Evolutionary conservation across 495 filamentous ascomycete species (phyloP).

Genomic region (Annulohypoxylon stygium): DNA sequence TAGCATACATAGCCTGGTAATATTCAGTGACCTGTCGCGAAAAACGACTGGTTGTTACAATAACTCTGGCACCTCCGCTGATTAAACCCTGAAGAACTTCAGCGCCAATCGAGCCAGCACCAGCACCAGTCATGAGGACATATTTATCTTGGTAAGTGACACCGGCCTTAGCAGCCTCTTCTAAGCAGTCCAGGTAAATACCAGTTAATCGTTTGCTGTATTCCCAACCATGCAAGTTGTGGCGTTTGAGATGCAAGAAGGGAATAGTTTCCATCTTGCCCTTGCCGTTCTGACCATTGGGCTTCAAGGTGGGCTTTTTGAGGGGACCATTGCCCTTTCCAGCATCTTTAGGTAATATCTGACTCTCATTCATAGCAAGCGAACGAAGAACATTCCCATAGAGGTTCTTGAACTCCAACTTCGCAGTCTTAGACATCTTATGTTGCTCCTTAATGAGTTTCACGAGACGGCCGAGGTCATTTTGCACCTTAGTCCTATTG

Average conservation of each 20-base stretch:
- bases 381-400: slow-evolving; percentile 95
- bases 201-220: slow-evolving; percentile 98
- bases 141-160: slow-evolving; percentile 95
- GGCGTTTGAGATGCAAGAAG: slow-evolving; percentile 96
- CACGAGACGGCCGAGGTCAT: slow-evolving; percentile 92
- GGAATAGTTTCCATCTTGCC: slow-evolving; percentile 97
- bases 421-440: slow-evolving; percentile 92
- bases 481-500: slow-evolving; percentile 97
- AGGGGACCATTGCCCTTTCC: slow-evolving; percentile 66
- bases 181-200: slow-evolving; percentile 89
- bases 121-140: slow-evolving; percentile 97
- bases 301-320: slow-evolving; percentile 75
- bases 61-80: slow-evolving; percentile 93
- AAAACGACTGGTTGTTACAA: slow-evolving; percentile 96
- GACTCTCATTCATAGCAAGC: slow-evolving; percentile 95
- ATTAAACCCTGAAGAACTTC: slow-evolving; percentile 97
- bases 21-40: slow-evolving; percentile 98
- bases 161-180: slow-evolving; percentile 86
- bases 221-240: slow-evolving; percentile 95
- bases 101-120: slow-evolving; percentile 98
- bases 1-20: slow-evolving; percentile 98
- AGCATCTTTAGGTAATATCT: slow-evolving; percentile 90
- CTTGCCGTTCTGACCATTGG: slow-evolving; percentile 72
- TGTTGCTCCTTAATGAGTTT: slow-evolving; percentile 98
- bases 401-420: slow-evolving; percentile 92